Percentiles rank a stretch among this genome's conserved stretches.
Evolutionary conservation across 2,329 filamentous ascomycete genomes (phyloP).

Genomic region (Bipolaris victoriae): DNA sequence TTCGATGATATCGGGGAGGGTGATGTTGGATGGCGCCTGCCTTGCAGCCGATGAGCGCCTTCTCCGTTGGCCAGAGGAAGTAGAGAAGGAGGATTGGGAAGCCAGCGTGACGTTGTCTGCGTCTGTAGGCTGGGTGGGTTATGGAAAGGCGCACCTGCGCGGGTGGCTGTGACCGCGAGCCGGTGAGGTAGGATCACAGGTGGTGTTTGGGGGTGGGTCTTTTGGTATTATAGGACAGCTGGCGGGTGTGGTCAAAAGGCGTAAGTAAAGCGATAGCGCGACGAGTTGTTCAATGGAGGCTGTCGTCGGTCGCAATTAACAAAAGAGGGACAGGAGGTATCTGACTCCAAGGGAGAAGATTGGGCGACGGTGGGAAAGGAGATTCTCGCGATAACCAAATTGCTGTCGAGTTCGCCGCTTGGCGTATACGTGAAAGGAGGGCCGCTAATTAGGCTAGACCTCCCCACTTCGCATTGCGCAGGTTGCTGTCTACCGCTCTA

Average conservation of each 20-base stretch:
- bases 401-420: conserved; percentile 28
- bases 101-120: conserved; percentile 46
- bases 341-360: conserved; percentile 19
- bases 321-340: conserved; percentile 16
- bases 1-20: conserved; percentile 36
- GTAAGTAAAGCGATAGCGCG: conserved; percentile 30
- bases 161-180: conserved; percentile 27
- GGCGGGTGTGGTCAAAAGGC: conserved; percentile 23
- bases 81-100: conserved; percentile 46
- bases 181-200: conserved; percentile 18
- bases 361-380: conserved; percentile 29
- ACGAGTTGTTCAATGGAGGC: conserved; percentile 28
- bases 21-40: conserved; percentile 40
- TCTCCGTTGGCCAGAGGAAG: conserved; percentile 48
- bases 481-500: background rate
- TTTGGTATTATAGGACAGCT: conserved; percentile 33
- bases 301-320: conserved; percentile 15
- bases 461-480: conserved; percentile 2
- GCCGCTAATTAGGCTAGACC: conserved; percentile 9
- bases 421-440: conserved; percentile 30
- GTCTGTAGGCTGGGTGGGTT: conserved; percentile 35
- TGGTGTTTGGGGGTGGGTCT: conserved; percentile 14
- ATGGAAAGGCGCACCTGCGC: conserved; percentile 28
- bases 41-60: conserved; percentile 49
- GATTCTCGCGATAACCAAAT: conserved; percentile 30